phyloP scores from a whole-genome alignment of 805 yeast species.

The Brettanomyces naardenensis region DNA sequence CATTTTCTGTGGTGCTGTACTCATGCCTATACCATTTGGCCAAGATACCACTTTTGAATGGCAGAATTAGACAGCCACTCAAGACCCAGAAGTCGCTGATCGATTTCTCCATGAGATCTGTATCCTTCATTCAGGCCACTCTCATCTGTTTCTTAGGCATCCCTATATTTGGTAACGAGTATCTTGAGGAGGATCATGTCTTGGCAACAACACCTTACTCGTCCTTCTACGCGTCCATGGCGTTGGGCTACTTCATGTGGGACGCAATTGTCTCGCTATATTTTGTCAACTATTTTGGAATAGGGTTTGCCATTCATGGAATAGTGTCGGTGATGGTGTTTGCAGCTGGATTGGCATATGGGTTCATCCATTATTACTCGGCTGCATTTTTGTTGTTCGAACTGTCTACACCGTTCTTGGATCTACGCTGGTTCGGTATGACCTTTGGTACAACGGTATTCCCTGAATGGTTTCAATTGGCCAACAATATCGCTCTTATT shows the following conservation, averaged over 20 bases:
- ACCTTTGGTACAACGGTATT: constrained; percentile 64
- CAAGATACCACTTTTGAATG: constrained; percentile 11
- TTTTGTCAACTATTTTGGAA: constrained; percentile 24
- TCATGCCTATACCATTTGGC: constrained; percentile 11
- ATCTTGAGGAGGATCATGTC: constrained; percentile 22
- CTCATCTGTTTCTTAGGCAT: constrained; percentile 23
- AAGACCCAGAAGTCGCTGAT: constrained; percentile 12
- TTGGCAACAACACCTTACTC: constrained; percentile 29
- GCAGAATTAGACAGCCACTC: constrained; percentile 9
- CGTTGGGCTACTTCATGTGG: constrained; percentile 30
- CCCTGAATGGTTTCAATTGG: constrained; percentile 40
- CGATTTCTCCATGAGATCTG: constrained; percentile 27
- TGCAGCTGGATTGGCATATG: constrained; percentile 46
- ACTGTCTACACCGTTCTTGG: constrained; percentile 89
- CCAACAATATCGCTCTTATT: constrained; percentile 70
- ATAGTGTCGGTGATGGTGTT: constrained; percentile 74
- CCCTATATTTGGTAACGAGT: constrained; percentile 23
- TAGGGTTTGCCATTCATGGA: constrained; percentile 56
- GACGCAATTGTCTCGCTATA: constrained; percentile 24
- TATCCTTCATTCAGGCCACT: constrained; percentile 26
- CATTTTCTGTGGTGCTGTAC: constrained; percentile 14
- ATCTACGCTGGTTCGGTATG: constrained; percentile 83
- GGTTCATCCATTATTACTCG: constrained; percentile 73
- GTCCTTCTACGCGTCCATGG: constrained; percentile 22
- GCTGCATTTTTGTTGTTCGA: constrained; percentile 83